Evolutionary conservation across 148 eudicot species (phyloP), one percentile per base, ranked within the genome.

Genomic region (Fagopyrum tataricum): DNA sequence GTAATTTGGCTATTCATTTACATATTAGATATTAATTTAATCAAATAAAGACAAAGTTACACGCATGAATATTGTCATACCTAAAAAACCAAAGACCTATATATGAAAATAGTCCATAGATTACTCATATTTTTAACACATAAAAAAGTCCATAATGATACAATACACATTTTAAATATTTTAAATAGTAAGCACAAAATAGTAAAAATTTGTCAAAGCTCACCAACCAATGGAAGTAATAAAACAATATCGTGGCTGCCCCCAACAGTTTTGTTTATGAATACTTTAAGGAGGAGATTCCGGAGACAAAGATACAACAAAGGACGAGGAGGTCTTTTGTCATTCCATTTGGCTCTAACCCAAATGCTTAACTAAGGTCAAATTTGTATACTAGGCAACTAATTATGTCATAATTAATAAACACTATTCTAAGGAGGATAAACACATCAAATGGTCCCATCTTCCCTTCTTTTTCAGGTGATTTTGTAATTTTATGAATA

Each of bases 261-360:
- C 74, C 85, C 89, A 86, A 78, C 78, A 87, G 90, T 83, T 78
- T 72, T 91, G 84, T 77, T 61, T 76, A 81, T 73, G 37, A 85
- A 77, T 70, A 44, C 73, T 81, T 88, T 82, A 74, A 82, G 89
- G 87, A 91, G 86, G 79, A 78, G 71, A 78, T 79, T 73, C 72
- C 84, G 94, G 91, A 73, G 67, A 76, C 81, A 78, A 31, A 77
- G 24, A 76, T 26, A 81, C 72, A 48, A 72, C 47, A 21, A 72
- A 46, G 14, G 6, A 62, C 13, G 42, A 62, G 43, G 42, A n/a
- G 7, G 24, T 62, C 42, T 62, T 62, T 75, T 83, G 77, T 83
- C 80, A 58, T 69, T 61, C 78, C 84, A 56, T 82, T 75, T 78
- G 76, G 49, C 79, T 79, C n/a, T 26, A 62, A 56, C 62, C 62